phyloP scores from a whole-genome alignment of 2,329 filamentous ascomycete genomes.

The Leptoxyphium fumago region DNA sequence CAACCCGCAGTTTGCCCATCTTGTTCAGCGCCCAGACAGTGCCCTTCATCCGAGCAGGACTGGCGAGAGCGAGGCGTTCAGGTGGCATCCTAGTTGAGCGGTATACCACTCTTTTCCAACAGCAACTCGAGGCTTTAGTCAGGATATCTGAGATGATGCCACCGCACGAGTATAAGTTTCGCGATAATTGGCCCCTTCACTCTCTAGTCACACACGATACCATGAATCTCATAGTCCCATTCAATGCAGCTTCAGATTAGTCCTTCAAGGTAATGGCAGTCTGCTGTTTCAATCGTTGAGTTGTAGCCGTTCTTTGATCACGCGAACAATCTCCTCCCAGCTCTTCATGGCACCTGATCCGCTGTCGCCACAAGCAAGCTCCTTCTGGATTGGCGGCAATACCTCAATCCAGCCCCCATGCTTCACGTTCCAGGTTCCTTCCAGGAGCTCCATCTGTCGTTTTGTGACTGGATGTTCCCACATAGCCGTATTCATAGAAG shows the following conservation, averaged over 20 bases:
- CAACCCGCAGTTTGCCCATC: slow-evolving; percentile 38
- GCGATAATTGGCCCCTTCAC: too few relatives aligned
- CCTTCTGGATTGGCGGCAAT: slow-evolving; percentile 57
- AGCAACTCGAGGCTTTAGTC: too few relatives aligned
- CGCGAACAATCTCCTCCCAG: slow-evolving; percentile 58
- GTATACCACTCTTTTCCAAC: too few relatives aligned
- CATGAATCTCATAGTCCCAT: neutral
- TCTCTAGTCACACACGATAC: neutral
- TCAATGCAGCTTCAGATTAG: slow-evolving; percentile 1
- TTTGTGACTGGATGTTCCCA: slow-evolving; percentile 72
- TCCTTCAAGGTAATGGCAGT: slow-evolving; percentile 3
- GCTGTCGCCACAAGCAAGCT: slow-evolving; percentile 70
- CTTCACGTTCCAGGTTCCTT: slow-evolving; percentile 56
- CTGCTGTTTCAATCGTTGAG: slow-evolving; percentile 4
- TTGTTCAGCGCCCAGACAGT: slow-evolving; percentile 38
- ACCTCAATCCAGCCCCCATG: slow-evolving; percentile 48
- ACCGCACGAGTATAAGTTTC: too few relatives aligned
- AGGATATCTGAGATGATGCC: too few relatives aligned
- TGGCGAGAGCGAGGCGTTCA: slow-evolving; percentile 17
- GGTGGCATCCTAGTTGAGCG: slow-evolving; percentile 9
- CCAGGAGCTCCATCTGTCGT: slow-evolving; percentile 53
- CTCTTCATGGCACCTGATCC: slow-evolving; percentile 72
- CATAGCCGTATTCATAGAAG: slow-evolving; percentile 85
- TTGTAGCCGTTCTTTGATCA: slow-evolving; percentile 37
- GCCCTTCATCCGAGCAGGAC: slow-evolving; percentile 37